Percentiles rank a stretch among this genome's conserved stretches.
phyloP scores from a whole-genome alignment of 768 basidiomycete genomes.

The Asterophora lycoperdoides region DNA sequence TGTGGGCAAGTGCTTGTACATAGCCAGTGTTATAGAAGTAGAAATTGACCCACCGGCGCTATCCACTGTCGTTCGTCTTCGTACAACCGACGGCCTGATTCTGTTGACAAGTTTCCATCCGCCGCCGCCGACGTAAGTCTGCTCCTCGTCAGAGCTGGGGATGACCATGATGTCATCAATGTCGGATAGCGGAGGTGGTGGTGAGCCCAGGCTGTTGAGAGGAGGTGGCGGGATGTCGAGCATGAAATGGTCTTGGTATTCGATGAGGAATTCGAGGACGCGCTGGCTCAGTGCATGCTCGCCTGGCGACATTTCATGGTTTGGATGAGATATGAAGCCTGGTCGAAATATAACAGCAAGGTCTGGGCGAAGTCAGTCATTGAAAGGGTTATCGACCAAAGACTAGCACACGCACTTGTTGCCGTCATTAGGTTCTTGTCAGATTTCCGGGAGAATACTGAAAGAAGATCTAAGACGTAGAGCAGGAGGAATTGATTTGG shows the following conservation, averaged over 20 bases:
- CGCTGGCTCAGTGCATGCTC: conserved; percentile 86
- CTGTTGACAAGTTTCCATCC: conserved; percentile 53
- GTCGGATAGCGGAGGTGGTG: conserved; percentile 27
- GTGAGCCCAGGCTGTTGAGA: conserved; percentile 10
- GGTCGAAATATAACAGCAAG: conserved; percentile 97
- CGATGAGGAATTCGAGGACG: conserved; percentile 93
- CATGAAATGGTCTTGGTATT: conserved; percentile 95
- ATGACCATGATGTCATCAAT: conserved; percentile 43
- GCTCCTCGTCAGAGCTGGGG: conserved; percentile 47
- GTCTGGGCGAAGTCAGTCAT: conserved; percentile 42
- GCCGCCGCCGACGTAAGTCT: conserved; percentile 32
- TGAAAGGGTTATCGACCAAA: neutral
- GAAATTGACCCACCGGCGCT: conserved; percentile 27
- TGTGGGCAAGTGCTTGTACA: conserved; percentile 4
- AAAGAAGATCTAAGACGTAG: conserved; percentile 93
- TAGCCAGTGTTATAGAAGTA: conserved; percentile 1
- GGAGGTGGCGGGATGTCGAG: conserved; percentile 78
- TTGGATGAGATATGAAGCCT: conserved; percentile 85
- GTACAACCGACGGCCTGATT: conserved; percentile 39
- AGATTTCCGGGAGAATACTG: conserved; percentile 88
- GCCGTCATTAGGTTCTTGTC: conserved; percentile 96
- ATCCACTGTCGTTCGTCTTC: conserved; percentile 58
- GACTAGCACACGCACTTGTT: conserved; percentile 58
- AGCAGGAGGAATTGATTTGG: conserved; percentile 94
- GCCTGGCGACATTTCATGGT: conserved; percentile 78